phyloP scores from a whole-genome alignment of 345 rosid genomes.

The Euclidium syriacum region DNA sequence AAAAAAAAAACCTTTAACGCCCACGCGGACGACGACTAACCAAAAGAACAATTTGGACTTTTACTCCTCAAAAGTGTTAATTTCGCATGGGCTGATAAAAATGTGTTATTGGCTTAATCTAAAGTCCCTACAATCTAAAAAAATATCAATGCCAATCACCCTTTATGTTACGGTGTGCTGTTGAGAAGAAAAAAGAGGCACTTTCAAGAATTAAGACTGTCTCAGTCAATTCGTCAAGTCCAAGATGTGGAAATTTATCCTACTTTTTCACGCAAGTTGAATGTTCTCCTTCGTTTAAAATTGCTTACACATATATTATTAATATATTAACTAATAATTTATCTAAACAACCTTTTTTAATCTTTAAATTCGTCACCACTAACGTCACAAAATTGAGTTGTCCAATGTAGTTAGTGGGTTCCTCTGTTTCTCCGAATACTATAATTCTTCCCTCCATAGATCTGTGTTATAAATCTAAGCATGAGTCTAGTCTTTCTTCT shows the following conservation, averaged over 20 bases:
- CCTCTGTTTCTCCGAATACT: neutral
- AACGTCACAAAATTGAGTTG: slow-evolving; percentile 21
- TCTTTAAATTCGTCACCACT: slow-evolving; percentile 26
- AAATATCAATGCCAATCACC: too few relatives aligned
- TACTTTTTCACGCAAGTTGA: neutral
- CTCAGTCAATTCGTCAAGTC: neutral
- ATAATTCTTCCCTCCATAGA: too few relatives aligned
- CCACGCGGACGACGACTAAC: too few relatives aligned
- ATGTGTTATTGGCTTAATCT: too few relatives aligned
- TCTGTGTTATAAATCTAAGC: too few relatives aligned
- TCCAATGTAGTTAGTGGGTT: neutral
- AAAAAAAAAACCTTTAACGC: too few relatives aligned
- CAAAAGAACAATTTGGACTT: too few relatives aligned
- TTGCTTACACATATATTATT: neutral
- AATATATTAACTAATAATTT: neutral
- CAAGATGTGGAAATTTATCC: neutral
- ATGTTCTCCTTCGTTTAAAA: neutral
- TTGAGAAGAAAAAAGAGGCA: too few relatives aligned
- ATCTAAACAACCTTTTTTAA: neutral
- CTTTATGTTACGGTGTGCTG: too few relatives aligned
- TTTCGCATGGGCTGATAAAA: too few relatives aligned
- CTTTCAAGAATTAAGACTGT: neutral
- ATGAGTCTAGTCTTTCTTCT: neutral
- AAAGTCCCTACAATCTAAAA: too few relatives aligned
- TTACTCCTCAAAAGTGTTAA: too few relatives aligned